A percentile compares a stretch with the other conserved stretches of the same genome.
These are phyloP conservation scores for Cytospora leucostoma DNA, from an alignment of 2,329 filamentous ascomycete species.

Conservation along the genomic window DNA sequence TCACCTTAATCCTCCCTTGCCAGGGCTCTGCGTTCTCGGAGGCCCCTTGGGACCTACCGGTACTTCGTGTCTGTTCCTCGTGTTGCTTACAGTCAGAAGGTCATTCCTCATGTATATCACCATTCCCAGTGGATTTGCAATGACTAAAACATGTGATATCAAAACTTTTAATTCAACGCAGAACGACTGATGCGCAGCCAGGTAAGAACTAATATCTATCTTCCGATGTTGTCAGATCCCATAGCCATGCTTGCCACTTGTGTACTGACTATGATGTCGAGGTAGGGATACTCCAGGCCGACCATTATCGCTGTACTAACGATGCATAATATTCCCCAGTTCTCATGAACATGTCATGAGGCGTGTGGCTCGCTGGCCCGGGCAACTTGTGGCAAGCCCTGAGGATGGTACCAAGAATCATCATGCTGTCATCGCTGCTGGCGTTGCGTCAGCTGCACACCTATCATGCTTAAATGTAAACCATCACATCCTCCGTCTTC, in stretches of 20 bases:
- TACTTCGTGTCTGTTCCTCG: background rate
- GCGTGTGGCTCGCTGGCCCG: no score
- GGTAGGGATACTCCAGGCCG: no score
- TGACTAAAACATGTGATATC: background rate
- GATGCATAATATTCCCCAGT: no score
- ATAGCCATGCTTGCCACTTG: no score
- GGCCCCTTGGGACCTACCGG: background rate
- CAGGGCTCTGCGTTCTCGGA: background rate
- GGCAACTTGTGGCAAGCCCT: no score
- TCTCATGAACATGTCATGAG: no score
- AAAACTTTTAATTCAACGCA: background rate
- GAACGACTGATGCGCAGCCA: background rate
- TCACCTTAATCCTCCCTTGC: background rate
- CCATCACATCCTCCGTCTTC: conserved; percentile 43
- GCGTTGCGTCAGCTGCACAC: background rate
- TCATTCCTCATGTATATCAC: background rate
- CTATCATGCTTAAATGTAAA: conserved; percentile 41
- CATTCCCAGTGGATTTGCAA: background rate
- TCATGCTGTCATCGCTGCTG: no score
- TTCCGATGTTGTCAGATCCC: background rate
- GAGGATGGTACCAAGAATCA: no score
- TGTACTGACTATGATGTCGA: no score
- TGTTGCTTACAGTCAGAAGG: background rate
- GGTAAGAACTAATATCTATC: background rate
- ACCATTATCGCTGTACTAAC: no score